These are phyloP conservation scores for Plasmodium inui DNA, from an alignment of 169 alveolate species.

Conservation along the genomic window DNA sequence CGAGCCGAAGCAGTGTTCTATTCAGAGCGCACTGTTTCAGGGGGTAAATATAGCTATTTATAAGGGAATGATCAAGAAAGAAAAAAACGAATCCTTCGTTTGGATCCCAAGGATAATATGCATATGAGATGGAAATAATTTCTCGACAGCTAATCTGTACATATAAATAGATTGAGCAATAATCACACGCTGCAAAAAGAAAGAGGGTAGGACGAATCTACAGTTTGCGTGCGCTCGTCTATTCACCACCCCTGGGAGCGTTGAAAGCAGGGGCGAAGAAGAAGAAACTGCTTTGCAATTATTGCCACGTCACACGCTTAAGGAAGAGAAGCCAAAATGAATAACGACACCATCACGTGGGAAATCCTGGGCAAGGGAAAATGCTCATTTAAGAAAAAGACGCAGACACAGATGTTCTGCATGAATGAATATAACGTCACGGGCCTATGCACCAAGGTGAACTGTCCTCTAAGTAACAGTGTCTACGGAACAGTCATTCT, in stretches of 20 bases:
- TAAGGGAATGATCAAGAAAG: not conserved
- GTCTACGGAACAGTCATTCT: constrained; percentile 97
- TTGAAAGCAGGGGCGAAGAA: not conserved
- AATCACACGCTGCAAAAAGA: not conserved
- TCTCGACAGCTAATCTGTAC: not conserved
- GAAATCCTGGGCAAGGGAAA: constrained; percentile 67
- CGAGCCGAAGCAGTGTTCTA: not conserved
- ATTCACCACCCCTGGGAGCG: not conserved
- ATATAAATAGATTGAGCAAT: not conserved
- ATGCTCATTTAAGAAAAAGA: constrained; percentile 64
- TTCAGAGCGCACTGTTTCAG: not conserved
- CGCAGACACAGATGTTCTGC: constrained; percentile 82
- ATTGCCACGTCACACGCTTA: not conserved
- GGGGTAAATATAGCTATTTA: not conserved
- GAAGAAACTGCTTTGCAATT: not conserved
- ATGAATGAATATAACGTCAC: constrained; percentile 94
- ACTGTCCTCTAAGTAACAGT: constrained; percentile 99
- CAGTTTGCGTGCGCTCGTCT: not conserved
- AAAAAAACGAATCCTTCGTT: not conserved
- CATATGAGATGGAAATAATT: not conserved
- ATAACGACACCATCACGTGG: constrained; percentile 71
- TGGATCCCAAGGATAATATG: not conserved
- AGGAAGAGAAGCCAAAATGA: constrained; percentile 11
- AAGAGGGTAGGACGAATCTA: not conserved
- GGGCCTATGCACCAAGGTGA: constrained; percentile 97